Percentiles rank a stretch among this genome's conserved stretches.
Evolutionary conservation across 306 rosid genomes (phyloP).

Genomic region (Argentina anserina): DNA sequence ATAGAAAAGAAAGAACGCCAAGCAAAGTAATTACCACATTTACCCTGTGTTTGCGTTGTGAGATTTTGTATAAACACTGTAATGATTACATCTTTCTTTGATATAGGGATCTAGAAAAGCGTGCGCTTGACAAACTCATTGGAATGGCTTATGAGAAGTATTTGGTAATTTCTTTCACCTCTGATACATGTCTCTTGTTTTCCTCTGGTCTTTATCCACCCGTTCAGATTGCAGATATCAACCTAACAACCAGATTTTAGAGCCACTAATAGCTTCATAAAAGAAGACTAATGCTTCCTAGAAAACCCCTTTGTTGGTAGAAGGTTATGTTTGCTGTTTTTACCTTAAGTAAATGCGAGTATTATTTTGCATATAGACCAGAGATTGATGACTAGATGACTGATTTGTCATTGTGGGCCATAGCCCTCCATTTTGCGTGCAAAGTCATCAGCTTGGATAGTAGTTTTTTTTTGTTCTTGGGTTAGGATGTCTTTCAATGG

Average conservation of each 20-base stretch:
- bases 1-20: slow-evolving; percentile 53
- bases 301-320: not conserved
- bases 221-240: not conserved
- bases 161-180: slow-evolving; percentile 52
- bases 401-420: not conserved
- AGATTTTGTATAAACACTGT: slow-evolving; percentile 14
- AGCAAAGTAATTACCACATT: slow-evolving; percentile 56
- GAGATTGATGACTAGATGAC: not conserved
- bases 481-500: too few relatives aligned
- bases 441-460: too few relatives aligned
- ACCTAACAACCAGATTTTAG: not conserved
- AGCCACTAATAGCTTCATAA: not conserved
- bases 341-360: not conserved
- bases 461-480: too few relatives aligned
- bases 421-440: too few relatives aligned
- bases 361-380: not conserved
- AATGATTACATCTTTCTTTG: slow-evolving; percentile 16
- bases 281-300: not conserved
- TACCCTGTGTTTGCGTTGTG: slow-evolving; percentile 22
- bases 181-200: slow-evolving; percentile 19
- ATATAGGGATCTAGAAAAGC: slow-evolving; percentile 81
- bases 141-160: slow-evolving; percentile 81
- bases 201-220: slow-evolving; percentile 8
- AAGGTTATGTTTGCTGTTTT: not conserved
- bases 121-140: slow-evolving; percentile 74